Conservation (phyloP, 1,284 basidiomycete genomes). For the Pseudozyma pruni region DNA sequence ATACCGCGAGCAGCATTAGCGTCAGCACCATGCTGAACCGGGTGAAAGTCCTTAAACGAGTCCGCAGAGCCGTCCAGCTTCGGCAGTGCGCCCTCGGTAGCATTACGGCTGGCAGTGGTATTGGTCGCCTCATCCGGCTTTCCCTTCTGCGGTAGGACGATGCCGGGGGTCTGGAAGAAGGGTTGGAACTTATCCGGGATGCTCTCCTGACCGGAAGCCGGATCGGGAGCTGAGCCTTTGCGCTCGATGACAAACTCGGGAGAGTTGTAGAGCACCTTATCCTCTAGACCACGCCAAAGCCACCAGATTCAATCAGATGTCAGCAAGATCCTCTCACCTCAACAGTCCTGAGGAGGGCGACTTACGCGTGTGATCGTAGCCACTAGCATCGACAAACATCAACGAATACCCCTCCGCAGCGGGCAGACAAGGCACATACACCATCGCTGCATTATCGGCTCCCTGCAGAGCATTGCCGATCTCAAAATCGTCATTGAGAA, state of each 20-base stretch:
- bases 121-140: constrained; percentile 11
- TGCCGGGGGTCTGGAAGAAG: constrained; percentile 20
- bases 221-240: constrained; percentile 19
- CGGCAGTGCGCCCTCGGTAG: constrained; percentile 13
- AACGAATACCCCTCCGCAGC: constrained; percentile 12
- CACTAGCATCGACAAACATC: constrained; percentile 25
- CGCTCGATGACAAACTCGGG: constrained; percentile 27
- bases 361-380: constrained; percentile 36
- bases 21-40: not conserved
- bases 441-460: constrained; percentile 19
- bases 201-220: constrained; percentile 18
- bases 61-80: constrained; percentile 12
- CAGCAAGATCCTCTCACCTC: not conserved
- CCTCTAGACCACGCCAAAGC: too few species aligned
- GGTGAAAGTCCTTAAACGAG: constrained; percentile 12
- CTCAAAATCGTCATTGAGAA: constrained; percentile 38
- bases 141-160: constrained; percentile 13
- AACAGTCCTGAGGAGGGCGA: not conserved
- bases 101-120: constrained; percentile 6
- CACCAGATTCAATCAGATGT: too few species aligned
- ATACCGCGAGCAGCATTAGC: too few species aligned
- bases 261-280: constrained; percentile 22
- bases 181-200: constrained; percentile 24
- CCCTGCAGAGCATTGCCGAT: constrained; percentile 37
- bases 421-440: constrained; percentile 35